Evolutionary conservation across 768 basidiomycete species (phyloP).

Genomic region (Trametes maxima): DNA sequence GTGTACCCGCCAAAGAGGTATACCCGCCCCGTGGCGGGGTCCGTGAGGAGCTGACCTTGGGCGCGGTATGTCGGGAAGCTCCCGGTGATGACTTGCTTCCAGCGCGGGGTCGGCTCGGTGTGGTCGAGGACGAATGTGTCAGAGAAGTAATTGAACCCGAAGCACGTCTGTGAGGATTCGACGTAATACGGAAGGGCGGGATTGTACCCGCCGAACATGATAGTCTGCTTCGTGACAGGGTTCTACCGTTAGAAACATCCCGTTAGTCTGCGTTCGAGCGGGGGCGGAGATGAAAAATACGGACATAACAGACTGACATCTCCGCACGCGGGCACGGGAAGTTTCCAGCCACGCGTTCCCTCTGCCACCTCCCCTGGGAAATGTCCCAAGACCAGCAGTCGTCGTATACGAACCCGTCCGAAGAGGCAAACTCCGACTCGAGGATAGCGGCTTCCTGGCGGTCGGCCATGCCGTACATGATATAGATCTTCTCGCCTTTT

Average conservation of each 20-base stretch:
- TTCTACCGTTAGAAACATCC: constrained; percentile 30
- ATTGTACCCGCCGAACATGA: constrained; percentile 45
- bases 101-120: constrained; percentile 24
- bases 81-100: constrained; percentile 44
- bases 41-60: constrained; percentile 36
- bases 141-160: constrained; percentile 43
- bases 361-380: constrained; percentile 32
- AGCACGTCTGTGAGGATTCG: constrained; percentile 13
- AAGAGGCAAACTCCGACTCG: constrained; percentile 30
- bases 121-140: constrained; percentile 41
- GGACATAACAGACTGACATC: constrained; percentile 35
- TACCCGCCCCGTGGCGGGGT: constrained; percentile 39
- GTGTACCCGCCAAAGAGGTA: constrained; percentile 46
- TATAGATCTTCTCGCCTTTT: constrained; percentile 34
- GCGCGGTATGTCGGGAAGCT: constrained; percentile 47
- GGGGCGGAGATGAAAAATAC: constrained; percentile 17
- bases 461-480: constrained; percentile 41
- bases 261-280: not conserved
- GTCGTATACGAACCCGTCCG: constrained; percentile 30
- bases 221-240: constrained; percentile 36
- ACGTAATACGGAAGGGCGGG: constrained; percentile 27
- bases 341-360: constrained; percentile 39
- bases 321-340: constrained; percentile 39
- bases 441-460: constrained; percentile 32
- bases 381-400: constrained; percentile 45